Evolutionary conservation across 768 basidiomycete genomes (phyloP), one percentile per base, ranked within the genome.

Genomic region (Rhodotorula sphaerocarpa): DNA sequence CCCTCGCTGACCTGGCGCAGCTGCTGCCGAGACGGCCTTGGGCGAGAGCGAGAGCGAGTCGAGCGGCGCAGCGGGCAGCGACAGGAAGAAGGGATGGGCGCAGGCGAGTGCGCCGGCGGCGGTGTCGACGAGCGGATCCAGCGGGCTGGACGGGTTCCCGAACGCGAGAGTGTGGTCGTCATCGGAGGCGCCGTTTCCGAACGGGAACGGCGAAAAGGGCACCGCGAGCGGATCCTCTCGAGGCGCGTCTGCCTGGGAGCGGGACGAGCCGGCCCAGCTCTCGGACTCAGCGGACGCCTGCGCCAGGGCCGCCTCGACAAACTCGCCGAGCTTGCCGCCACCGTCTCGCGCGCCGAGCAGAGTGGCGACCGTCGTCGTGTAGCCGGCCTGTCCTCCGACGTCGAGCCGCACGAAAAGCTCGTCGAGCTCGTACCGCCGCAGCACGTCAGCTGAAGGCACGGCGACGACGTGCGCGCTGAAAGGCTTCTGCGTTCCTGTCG

Each of bases 111-210:
- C 33, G 9, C 27, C 28, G 14, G 7, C 5, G 20, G 50, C n/a
- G 7, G 48, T n/a, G n/a, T 28, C 14, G 41, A 58, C 33, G 53
- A 55, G 53, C 14, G 65, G 65, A 25, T 66, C 65, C 57, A 62
- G 46, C 0, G 65, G 65, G n/a, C 57, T 59, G 11, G 12, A 18
- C 15, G 57, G 61, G 27, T 58, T 57, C 7, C 46, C 41, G 34
- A 12, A 1, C 3, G 15, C 21, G 43, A 7, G 23, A 0, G 23
- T 16, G 27, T 10, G 3, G 2, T 2, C 39, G 23, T 14, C 25
- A 23, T 39, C 12, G 50, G 20, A 16, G 23, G 27, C 9, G 4
- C 7, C 15, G 50, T 51, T 43, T 27, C 50, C 54, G 57, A 62
- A 66, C 16, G 65, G 65, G 39, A 66, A 66, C 0, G 65, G 65